Conservation (phyloP, 495 filamentous ascomycete genomes). For the Jackrogersella minutella region DNA sequence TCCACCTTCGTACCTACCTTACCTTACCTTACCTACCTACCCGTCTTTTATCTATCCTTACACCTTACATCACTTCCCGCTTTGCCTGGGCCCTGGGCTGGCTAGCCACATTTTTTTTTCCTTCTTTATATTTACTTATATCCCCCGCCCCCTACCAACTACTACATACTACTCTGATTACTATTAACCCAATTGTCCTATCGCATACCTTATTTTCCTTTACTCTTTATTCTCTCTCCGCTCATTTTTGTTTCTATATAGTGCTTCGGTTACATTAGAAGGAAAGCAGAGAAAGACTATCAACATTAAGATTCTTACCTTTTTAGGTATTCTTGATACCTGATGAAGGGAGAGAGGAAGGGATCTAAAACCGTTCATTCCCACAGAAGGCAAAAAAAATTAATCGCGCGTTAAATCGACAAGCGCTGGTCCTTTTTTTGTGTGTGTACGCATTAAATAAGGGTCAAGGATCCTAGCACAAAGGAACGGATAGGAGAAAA, state of each 20-base stretch:
- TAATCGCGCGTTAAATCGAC: slow-evolving; percentile 59
- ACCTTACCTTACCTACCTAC: slow-evolving; percentile 9
- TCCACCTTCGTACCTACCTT: slow-evolving; percentile 23
- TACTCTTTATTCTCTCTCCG: slow-evolving; percentile 1
- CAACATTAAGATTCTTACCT: slow-evolving; percentile 8
- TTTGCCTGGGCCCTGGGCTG: slow-evolving; percentile 33
- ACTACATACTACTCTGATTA: slow-evolving; percentile 36
- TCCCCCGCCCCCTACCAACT: slow-evolving; percentile 18
- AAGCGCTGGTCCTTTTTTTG: slow-evolving; percentile 43
- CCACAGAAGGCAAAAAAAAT: slow-evolving; percentile 42
- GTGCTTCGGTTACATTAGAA: slow-evolving; percentile 23
- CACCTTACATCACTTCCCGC: slow-evolving; percentile 45
- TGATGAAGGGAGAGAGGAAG: slow-evolving; percentile 17
- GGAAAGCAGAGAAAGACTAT: slow-evolving; percentile 17
- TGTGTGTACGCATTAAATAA: slow-evolving; percentile 40
- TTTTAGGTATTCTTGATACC: slow-evolving; percentile 1
- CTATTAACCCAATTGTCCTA: slow-evolving; percentile 27
- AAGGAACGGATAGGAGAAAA: slow-evolving; percentile 26
- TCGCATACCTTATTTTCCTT: slow-evolving; percentile 18
- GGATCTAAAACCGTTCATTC: slow-evolving; percentile 31
- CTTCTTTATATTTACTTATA: slow-evolving; percentile 35
- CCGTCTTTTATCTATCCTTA: slow-evolving; percentile 26
- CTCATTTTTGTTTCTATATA: slow-evolving; percentile 10
- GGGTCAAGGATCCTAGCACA: slow-evolving; percentile 31
- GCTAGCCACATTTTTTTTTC: slow-evolving; percentile 39